Evolutionary conservation across 148 eudicot species (phyloP), one percentile per base, ranked within the genome.

Genomic region (Fallopia convolvulus): DNA sequence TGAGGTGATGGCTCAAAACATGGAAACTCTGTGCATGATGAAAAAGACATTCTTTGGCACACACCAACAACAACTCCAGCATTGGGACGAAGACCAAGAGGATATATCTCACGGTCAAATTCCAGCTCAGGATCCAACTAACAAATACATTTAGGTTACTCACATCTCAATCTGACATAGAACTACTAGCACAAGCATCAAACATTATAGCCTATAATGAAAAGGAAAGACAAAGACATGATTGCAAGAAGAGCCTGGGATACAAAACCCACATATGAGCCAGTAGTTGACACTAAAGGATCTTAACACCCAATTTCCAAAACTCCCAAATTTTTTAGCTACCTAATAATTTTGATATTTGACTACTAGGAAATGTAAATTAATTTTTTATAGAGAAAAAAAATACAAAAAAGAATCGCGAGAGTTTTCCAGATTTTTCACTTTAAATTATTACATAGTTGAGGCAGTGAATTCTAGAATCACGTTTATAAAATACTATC

Each of bases 1-100:
- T 95, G 99, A 74, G 99, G 97, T 83, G 97, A 85, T 33, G 99
- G 99, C 85, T 92, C 99, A 85, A 95, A 92, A 83, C 99, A 95
- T 70, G 99, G 99, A 76, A 95, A 95, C 85, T 95, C 99, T 11
- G 97, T 91, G 85, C 99, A 91, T 70, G 97, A 88, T 83, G 97
- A 91, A 81, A 92, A 95, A 7, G 99, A 92, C 92, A 95, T 88
- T 87, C 99, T 89, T 78, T 95, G 99, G 80, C 94, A 88, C 80
- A 92, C 93, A 60, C 99, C 99, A 77, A 95, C 97, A 20, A 92
- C 97, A 23, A 95, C 93, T 47, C 97, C 99, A 74, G 92, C 99
- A 84, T 92, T 95, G 80, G 99, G 97, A 85, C 93, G 94, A 82
- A 95, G 90, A 75, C 99, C 99, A 84, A 94, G 87, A 46, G 99